These are phyloP conservation scores for Suillus weaverae DNA, from an alignment of 768 basidiomycete species.

Conservation along the genomic window DNA sequence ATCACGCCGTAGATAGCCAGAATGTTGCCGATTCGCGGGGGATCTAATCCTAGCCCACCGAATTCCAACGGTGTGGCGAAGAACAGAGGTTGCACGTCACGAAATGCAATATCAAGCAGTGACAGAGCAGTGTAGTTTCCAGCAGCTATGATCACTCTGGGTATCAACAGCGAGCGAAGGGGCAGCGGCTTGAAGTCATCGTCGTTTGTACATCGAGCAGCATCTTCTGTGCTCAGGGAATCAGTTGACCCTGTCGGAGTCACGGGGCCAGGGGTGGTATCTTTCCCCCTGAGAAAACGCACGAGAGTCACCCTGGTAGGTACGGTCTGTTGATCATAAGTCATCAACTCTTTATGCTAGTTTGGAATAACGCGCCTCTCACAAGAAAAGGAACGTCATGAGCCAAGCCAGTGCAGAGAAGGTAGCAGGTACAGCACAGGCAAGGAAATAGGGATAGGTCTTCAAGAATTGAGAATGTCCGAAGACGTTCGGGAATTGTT, in stretches of 20 bases:
- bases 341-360: constrained; percentile 3
- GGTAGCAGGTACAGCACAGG: constrained; percentile 66
- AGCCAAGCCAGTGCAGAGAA: constrained; percentile 57
- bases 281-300: constrained; percentile 22
- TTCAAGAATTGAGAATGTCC: constrained; percentile 58
- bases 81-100: constrained; percentile 69
- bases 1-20: constrained; percentile 61
- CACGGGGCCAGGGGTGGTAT: background rate
- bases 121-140: constrained; percentile 66
- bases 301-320: constrained; percentile 28
- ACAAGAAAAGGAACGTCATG: constrained; percentile 51
- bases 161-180: constrained; percentile 50
- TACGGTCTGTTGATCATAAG: constrained; percentile 33
- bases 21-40: constrained; percentile 63
- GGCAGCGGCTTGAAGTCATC: constrained; percentile 42
- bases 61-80: constrained; percentile 64
- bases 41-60: constrained; percentile 69
- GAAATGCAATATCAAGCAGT: constrained; percentile 64
- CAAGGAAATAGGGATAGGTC: constrained; percentile 71
- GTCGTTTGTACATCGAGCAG: constrained; percentile 7
- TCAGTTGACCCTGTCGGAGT: constrained; percentile 16
- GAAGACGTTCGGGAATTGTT: constrained; percentile 64
- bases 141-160: constrained; percentile 57
- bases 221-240: background rate
- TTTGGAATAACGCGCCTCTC: constrained; percentile 43